Base-by-base conservation (phyloP, 768 basidiomycete species). In the Leccinum pellstonianum region DNA sequence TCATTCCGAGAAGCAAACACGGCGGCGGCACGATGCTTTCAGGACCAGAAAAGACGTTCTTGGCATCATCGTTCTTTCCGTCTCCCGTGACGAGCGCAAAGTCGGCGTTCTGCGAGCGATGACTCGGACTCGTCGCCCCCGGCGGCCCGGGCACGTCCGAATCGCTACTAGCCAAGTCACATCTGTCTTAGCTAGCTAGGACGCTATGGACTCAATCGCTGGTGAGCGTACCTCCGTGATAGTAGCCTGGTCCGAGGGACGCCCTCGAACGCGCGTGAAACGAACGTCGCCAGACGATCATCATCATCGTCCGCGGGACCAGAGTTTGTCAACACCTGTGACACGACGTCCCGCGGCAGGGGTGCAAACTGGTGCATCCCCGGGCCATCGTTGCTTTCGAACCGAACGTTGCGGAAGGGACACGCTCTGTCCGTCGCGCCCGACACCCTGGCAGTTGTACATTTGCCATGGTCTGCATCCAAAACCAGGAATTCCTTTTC, bases 1-100 rank as follows among this genome's bases (percentile, higher is more conserved):
- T 62, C 51, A 61, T 65, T 47, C 70, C 64, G 21, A 72, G 31
- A 23, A 71, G 61, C 55, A 70, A 47, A 43, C 48, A 64, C n/a
- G 25, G 51, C 4, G 37, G 21, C 9, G 37, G 21, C 9, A 10
- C 4, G 25, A 27, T 1, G 2, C 47, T 21, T 59, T 50, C 56
- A 14, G 60, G 21, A 15, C 50, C 54, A 14, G 60, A 19, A n/a
- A n/a, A 19, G 31, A 5, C 10, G 6, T 49, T 31, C 50, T 33
- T 31, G 51, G 21, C 8, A 23, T 41, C 61, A 19, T 47, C 61
- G 19, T 38, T 19, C 10, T 14, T 9, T 15, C n/a, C 60, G 2
- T 41, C 53, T 8, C 29, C 37, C 25, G 41, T 46, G 47, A 65
- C 54, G 51, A 70, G 54, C 19, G 58, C 60, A 57, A 70, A 68